Evolutionary conservation across 768 basidiomycete genomes (phyloP), one percentile per base, ranked within the genome.

Genomic region (Podaxis sp.): DNA sequence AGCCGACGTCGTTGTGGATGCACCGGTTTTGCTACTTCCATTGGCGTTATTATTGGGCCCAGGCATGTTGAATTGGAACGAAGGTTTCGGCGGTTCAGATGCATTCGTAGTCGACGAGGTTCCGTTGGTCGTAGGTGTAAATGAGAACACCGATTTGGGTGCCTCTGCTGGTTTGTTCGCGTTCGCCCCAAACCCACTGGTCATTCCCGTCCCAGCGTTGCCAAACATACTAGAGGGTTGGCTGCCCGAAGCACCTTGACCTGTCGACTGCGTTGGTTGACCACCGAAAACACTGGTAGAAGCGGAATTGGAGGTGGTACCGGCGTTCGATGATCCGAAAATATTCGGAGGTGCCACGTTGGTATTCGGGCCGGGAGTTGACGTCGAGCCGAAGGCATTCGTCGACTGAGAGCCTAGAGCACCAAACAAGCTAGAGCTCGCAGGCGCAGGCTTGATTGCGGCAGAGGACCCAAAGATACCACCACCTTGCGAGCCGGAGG

Each of bases 351-450:
- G 43, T 2, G 43, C 17, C 17, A 19, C 36, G 9, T 4, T 51
- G 11, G 38, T 22, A 13, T 13, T 24, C 8, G 57, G 5, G 38
- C 46, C 67, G 17, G 61, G 49, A 19, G 56, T 36, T 22, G 61
- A 65, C 5, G 57, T 40, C 12, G 66, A 33, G 61, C 55, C 57
- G 22, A 55, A 50, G n/a, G 25, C 27, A 51, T 11, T 59, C 5
- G 61, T 24, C 11, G 47, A 7, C 38, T 51, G 57, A 25, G 43
- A n/a, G 19, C 47, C 41, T 9, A 65, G 13, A 19, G 63, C 65
- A 38, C 62, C 70, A 15, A 70, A 66, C 6, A 65, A 24, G 25
- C 69, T 61, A 2, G 66, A 60, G 17, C 63, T 67, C 6, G 63
- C 40, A 36, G 65, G 65, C 46, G 64, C 53, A 36, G 66, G 55